phyloP scores from a whole-genome alignment of 1,139 yeast genomes.

The Blastobotrys serpentis region DNA sequence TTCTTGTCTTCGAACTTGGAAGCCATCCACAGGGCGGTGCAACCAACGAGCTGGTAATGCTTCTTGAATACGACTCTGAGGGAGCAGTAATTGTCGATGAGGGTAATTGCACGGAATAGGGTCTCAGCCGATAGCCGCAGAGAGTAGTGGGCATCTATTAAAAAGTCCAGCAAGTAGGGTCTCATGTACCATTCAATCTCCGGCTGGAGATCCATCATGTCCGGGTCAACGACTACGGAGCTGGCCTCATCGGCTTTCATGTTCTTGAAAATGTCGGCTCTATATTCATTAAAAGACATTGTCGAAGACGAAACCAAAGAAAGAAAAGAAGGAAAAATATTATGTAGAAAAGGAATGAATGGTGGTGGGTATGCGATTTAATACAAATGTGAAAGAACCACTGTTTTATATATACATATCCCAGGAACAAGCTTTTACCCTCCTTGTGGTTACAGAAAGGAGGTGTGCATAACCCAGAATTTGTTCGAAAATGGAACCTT shows the following conservation, averaged over 20 bases:
- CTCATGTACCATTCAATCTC: conserved; percentile 94
- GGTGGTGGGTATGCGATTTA: no score
- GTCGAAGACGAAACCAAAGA: no score
- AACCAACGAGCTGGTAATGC: conserved; percentile 90
- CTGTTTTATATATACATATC: background rate
- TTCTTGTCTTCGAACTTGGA: conserved; percentile 93
- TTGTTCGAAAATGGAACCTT: conserved; percentile 9
- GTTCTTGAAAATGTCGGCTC: conserved; percentile 38
- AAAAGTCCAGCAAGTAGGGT: conserved; percentile 79
- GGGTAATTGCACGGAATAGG: conserved; percentile 72
- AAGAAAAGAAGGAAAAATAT: background rate
- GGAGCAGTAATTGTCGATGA: conserved; percentile 89
- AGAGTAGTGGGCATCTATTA: conserved; percentile 77
- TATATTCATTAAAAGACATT: conserved; percentile 24
- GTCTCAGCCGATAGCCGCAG: conserved; percentile 81
- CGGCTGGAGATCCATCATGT: conserved; percentile 89
- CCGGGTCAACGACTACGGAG: conserved; percentile 35
- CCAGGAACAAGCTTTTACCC: background rate
- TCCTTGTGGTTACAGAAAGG: background rate
- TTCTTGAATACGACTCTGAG: conserved; percentile 87
- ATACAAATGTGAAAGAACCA: no score
- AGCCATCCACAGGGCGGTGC: conserved; percentile 94
- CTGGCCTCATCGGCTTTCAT: conserved; percentile 35
- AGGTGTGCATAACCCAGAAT: conserved; percentile 5
- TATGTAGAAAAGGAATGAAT: no score